A percentile compares a stretch with the other conserved stretches of the same genome.
These are phyloP conservation scores for Coemansia sp. DNA, from an alignment of 192 early-diverging fungal species.

Conservation along the genomic window DNA sequence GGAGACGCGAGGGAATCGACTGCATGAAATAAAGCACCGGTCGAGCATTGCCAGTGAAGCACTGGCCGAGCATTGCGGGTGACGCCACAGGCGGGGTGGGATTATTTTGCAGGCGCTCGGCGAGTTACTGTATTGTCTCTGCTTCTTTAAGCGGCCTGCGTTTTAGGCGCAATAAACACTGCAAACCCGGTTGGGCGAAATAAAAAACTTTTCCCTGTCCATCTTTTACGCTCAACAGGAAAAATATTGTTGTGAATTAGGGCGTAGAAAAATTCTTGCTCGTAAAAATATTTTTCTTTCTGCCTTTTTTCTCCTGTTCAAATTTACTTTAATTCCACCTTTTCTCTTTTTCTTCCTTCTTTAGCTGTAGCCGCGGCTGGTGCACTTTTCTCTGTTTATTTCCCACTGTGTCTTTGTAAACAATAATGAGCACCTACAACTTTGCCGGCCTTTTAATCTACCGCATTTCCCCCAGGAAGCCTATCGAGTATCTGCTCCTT, in stretches of 20 bases:
- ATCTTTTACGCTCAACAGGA: no score
- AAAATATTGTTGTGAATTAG: no score
- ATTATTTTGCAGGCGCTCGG: no score
- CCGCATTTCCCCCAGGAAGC: slow-evolving; percentile 58
- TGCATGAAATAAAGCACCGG: neutral
- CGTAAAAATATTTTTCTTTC: slow-evolving; percentile 1
- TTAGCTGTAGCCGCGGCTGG: neutral
- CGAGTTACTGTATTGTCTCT: no score
- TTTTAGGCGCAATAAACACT: no score
- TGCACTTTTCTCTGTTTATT: neutral
- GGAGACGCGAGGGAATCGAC: neutral
- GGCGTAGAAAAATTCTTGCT: neutral
- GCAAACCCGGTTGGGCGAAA: no score
- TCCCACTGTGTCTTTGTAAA: neutral
- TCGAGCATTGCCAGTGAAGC: no score
- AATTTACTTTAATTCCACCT: neutral
- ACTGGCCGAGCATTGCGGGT: no score
- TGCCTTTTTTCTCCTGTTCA: neutral
- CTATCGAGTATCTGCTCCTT: slow-evolving; percentile 75
- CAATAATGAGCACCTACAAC: slow-evolving; percentile 39
- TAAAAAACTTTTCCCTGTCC: no score
- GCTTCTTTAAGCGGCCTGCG: no score
- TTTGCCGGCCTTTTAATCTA: slow-evolving; percentile 68
- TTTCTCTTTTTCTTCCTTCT: slow-evolving; percentile 3
- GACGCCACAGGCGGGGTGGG: no score